phyloP scores from a whole-genome alignment of 1,139 yeast genomes.

The Taiozyma onychis region DNA sequence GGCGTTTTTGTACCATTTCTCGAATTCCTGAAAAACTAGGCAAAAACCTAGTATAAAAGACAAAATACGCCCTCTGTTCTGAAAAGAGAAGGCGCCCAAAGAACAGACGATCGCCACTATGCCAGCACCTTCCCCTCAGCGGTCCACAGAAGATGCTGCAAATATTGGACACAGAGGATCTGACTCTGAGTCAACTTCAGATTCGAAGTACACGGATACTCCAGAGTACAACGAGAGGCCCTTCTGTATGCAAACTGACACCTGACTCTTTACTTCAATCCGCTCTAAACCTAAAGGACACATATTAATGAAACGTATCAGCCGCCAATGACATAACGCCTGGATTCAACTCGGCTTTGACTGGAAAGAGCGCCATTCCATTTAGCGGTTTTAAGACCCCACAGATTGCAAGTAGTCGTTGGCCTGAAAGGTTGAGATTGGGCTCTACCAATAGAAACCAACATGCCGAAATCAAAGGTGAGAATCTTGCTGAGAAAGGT shows the following conservation, averaged over 20 bases:
- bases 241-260: conserved; percentile 9
- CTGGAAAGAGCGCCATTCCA: conserved; percentile 35
- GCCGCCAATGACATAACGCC: conserved; percentile 13
- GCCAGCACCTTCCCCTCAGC: conserved; percentile 5
- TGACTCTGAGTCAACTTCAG: conserved; percentile 1
- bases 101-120: background rate
- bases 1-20: background rate
- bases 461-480: conserved; percentile 23
- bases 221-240: conserved; percentile 23
- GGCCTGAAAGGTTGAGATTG: conserved; percentile 33
- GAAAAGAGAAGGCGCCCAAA: background rate
- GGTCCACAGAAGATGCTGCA: background rate
- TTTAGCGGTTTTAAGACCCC: conserved; percentile 50
- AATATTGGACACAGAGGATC: background rate
- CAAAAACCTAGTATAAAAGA: background rate
- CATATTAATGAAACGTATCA: background rate
- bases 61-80: background rate
- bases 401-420: conserved; percentile 37
- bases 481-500: conserved; percentile 36
- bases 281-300: background rate
- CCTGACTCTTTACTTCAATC: conserved; percentile 1
- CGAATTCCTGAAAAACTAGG: background rate
- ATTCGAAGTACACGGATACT: conserved; percentile 29
- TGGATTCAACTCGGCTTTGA: conserved; percentile 29
- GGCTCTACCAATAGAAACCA: conserved; percentile 27